These are phyloP conservation scores for Paramecium pentaurelia DNA, from an alignment of 73 alveolate species.

Conservation along the genomic window DNA sequence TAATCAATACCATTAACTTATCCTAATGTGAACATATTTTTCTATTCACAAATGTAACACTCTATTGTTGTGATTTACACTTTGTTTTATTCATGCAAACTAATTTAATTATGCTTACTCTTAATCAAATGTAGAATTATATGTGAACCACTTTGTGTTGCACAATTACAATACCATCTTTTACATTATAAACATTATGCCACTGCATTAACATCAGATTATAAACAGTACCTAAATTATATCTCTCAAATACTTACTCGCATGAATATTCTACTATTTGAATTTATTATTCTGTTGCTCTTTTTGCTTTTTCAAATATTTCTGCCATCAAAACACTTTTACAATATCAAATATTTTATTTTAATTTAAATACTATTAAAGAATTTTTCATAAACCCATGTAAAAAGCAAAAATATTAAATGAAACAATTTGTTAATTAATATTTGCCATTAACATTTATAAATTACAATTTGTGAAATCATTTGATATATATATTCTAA, in stretches of 20 bases:
- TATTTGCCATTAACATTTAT: too few species aligned
- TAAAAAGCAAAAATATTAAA: too few species aligned
- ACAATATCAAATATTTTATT: not conserved
- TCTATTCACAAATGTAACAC: slow-evolving; percentile 51
- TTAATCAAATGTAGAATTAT: slow-evolving; percentile 53
- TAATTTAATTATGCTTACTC: not conserved
- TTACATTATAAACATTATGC: not conserved
- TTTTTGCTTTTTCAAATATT: not conserved
- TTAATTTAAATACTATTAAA: not conserved
- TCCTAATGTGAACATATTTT: slow-evolving; percentile 39
- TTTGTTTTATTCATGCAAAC: not conserved
- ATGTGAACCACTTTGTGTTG: slow-evolving; percentile 56
- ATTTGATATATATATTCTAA: too few species aligned
- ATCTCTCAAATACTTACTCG: not conserved
- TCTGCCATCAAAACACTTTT: not conserved
- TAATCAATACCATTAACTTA: slow-evolving; percentile 6
- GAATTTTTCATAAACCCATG: not conserved
- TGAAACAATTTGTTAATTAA: not conserved
- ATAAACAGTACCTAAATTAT: not conserved
- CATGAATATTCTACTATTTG: slow-evolving; percentile 10
- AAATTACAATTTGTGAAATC: too few species aligned
- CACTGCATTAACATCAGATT: not conserved
- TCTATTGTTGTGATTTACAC: slow-evolving; percentile 22
- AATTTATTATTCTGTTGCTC: not conserved
- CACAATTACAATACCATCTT: slow-evolving; percentile 48